Base-by-base conservation (phyloP, 768 basidiomycete species). In the Lyophyllum semitale region DNA sequence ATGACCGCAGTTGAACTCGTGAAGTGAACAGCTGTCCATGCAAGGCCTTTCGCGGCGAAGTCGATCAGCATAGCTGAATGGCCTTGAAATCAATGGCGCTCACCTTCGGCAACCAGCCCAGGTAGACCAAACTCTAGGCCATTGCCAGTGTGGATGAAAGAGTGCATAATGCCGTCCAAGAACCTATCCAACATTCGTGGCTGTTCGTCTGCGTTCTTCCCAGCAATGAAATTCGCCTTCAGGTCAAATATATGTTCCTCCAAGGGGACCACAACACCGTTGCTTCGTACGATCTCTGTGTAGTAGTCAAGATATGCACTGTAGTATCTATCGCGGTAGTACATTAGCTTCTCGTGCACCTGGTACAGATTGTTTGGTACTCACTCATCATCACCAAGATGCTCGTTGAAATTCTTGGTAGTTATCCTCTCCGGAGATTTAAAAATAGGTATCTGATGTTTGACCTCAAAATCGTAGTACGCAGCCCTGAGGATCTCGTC, bases 61-160 rank as follows among this genome's bases (percentile, higher is more conserved):
- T n/a, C n/a, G 9, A 15, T 43, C 22, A 22, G 37, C 4, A 48
- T 12, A 27, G 33, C 15, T 2, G 12, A 23, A 20, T 8, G 0
- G n/a, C 7, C 25, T 17, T 44, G 23, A 13, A 23, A 4, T 4
- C 17, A 4, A 15, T 38, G 44, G 40, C 25, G n/a, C 63, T 22
- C 50, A 87, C 88, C 88, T 73, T 90, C 87, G 1, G 81, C 82
- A 1, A 82, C 67, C 44, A 87, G 66, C 0, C 86, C 88, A 7
- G 81, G 77, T 20, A 85, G 53, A 2, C 65, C 73, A 55, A 88
- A 88, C 64, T 89, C 88, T 3, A 78, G 66, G 3, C 86, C 87
- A 66, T 82, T 81, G 13, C 84, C 87, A 2, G 71, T 59, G 59
- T 89, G 84, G 42, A 90, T 88, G 37, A 88, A 52, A 0, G 88